phyloP scores from a whole-genome alignment of 805 yeast genomes.

The Scheffersomyces ergatensis region DNA sequence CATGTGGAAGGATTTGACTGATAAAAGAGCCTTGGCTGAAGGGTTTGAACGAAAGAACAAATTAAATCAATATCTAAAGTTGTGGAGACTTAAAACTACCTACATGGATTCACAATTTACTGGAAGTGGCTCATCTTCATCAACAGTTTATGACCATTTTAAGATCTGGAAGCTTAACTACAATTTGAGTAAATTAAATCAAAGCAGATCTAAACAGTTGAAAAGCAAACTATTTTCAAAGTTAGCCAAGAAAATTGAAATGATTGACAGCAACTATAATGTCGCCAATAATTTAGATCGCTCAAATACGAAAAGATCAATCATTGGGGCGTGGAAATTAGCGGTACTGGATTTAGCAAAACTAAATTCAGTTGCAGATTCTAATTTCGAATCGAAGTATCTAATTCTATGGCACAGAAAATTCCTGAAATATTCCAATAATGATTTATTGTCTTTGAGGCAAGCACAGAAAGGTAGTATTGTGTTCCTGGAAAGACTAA shows the following conservation, averaged over 20 bases:
- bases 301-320: too few relatives aligned
- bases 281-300: too few relatives aligned
- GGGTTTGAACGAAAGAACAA: slow-evolving; percentile 4
- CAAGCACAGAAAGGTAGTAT: too few relatives aligned
- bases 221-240: too few relatives aligned
- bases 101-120: neutral
- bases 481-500: too few relatives aligned
- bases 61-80: slow-evolving; percentile 4
- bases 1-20: slow-evolving; percentile 11
- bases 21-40: slow-evolving; percentile 10
- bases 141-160: neutral
- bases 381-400: neutral
- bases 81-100: slow-evolving; percentile 14
- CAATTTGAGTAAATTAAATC: neutral
- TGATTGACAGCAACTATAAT: slow-evolving; percentile 1
- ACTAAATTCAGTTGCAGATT: neutral
- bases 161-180: slow-evolving; percentile 6
- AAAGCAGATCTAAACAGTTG: too few relatives aligned
- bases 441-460: too few relatives aligned
- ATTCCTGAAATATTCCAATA: neutral
- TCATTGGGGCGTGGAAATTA: too few relatives aligned
- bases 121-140: neutral
- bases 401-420: neutral
- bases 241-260: neutral
- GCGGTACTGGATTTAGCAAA: too few relatives aligned